Conservation (phyloP, 2,329 filamentous ascomycete genomes). For the Neofusicoccum laricinum region DNA sequence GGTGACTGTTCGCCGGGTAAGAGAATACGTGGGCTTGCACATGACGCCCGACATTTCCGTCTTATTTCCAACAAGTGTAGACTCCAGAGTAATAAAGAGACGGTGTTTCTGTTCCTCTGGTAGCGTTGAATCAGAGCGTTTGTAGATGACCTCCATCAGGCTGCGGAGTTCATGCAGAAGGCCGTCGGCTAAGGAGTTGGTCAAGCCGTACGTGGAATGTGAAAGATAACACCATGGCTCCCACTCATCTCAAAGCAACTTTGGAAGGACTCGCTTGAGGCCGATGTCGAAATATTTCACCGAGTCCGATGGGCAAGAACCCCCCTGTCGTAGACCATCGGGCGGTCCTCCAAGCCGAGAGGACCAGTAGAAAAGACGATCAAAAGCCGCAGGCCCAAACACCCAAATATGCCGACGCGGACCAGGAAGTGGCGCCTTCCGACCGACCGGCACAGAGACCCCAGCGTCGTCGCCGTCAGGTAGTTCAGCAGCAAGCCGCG, state of each 20-base stretch:
- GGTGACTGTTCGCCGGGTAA: background rate
- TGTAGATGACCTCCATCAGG: background rate
- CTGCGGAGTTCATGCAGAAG: background rate
- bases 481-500: background rate
- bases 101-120: background rate
- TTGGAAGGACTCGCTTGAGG: background rate
- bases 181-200: too few relatives aligned
- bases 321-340: too few relatives aligned
- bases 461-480: too few relatives aligned
- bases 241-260: background rate
- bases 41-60: background rate
- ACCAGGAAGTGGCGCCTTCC: too few relatives aligned
- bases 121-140: background rate
- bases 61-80: too few relatives aligned
- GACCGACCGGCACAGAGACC: too few relatives aligned
- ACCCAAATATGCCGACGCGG: too few relatives aligned
- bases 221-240: background rate
- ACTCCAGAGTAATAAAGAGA: background rate
- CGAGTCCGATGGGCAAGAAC: background rate
- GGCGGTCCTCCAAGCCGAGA: too few relatives aligned
- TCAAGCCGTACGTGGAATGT: background rate
- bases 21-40: background rate
- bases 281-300: background rate
- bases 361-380: too few relatives aligned
- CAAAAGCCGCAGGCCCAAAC: too few relatives aligned